Percentiles rank a stretch among this genome's conserved stretches.
phyloP scores from a whole-genome alignment of 495 filamentous ascomycete species.

The Trichodelitschia bisporula region DNA sequence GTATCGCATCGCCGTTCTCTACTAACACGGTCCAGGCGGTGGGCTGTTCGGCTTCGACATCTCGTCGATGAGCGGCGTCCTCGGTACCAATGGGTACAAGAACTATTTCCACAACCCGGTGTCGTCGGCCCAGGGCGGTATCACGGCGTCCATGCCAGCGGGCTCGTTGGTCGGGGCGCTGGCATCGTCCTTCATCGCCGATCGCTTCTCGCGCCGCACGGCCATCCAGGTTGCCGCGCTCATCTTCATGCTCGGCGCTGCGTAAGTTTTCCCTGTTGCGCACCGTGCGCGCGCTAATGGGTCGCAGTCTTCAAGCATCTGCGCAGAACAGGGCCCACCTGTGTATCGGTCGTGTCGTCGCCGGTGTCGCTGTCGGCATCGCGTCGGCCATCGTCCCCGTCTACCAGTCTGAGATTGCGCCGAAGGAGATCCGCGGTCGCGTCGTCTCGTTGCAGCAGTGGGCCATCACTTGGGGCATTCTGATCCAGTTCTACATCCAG shows the following conservation, averaged over 20 bases:
- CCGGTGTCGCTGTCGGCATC: conserved; percentile 52
- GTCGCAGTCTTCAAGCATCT: background rate
- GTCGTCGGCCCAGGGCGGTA: conserved; percentile 30
- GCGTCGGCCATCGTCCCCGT: conserved; percentile 52
- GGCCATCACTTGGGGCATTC: conserved; percentile 45
- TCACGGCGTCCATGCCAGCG: conserved; percentile 46
- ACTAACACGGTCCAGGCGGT: conserved; percentile 22
- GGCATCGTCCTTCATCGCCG: conserved; percentile 36
- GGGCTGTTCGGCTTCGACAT: conserved; percentile 56
- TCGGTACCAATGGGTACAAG: conserved; percentile 35
- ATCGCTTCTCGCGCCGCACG: conserved; percentile 39
- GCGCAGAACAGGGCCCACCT: conserved; percentile 23
- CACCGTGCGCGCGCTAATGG: background rate
- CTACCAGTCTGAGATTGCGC: conserved; percentile 57
- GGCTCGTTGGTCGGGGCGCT: conserved; percentile 54
- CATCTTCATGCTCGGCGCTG: conserved; percentile 48
- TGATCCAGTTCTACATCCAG: conserved; percentile 45
- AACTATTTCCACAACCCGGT: conserved; percentile 29
- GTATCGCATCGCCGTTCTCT: background rate
- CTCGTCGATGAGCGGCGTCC: conserved; percentile 40
- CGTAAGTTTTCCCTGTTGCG: conserved; percentile 15
- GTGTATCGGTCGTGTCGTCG: conserved; percentile 41
- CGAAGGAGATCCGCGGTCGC: conserved; percentile 53
- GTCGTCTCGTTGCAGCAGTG: conserved; percentile 54
- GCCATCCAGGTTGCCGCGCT: conserved; percentile 44